Evolutionary conservation across 2,329 filamentous ascomycete species (phyloP), one percentile per base, ranked within the genome.

Genomic region (Colletotrichum liaoningense): DNA sequence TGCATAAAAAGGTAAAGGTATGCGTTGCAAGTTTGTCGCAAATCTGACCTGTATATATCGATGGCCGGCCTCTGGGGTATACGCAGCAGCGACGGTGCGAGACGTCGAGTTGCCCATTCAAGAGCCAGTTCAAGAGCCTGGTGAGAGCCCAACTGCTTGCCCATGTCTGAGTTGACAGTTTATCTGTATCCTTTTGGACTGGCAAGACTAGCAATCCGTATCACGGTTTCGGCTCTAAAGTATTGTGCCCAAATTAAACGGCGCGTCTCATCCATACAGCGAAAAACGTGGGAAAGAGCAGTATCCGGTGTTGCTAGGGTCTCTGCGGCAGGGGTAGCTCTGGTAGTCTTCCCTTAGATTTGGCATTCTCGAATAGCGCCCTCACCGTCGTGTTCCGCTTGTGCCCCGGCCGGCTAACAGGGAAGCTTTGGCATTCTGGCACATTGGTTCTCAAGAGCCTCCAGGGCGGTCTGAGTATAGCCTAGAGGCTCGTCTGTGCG

Each of bases 271-370:
- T 63, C 62, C 19, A 62, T 22, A 49, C 42, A 72, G 6, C 38
- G 57, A 30, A 59, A 72, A 73, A 73, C 71, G 57, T 73, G 71
- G 71, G 30, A 66, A 49, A 62, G 67, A 66, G 35, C 67, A 28
- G 52, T 72, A 26, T 72, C 68, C 38, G 60, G 42, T 60, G 22
- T 24, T 35, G 66, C n/a, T 49, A 46, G 24, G 24, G 22, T 26
- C n/a, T 58, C 52, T 26, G 14, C 14, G 7, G 67, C 57, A 69
- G 42, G 65, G 69, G 38, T 64, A 64, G 28, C 57, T 67, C 35
- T 58, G 14, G 5, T 35, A n/a, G 42, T 49, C 19, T 49, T 22
- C 58, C 57, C 38, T 66, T 70, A 58, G 49, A 35, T 66, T 66
- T 33, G 49, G 9, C 46, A 49, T 38, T 33, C 30, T 59, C 54